Base-by-base conservation (phyloP, 495 filamentous ascomycete species). In the Pyrenopolyporus hunteri region DNA sequence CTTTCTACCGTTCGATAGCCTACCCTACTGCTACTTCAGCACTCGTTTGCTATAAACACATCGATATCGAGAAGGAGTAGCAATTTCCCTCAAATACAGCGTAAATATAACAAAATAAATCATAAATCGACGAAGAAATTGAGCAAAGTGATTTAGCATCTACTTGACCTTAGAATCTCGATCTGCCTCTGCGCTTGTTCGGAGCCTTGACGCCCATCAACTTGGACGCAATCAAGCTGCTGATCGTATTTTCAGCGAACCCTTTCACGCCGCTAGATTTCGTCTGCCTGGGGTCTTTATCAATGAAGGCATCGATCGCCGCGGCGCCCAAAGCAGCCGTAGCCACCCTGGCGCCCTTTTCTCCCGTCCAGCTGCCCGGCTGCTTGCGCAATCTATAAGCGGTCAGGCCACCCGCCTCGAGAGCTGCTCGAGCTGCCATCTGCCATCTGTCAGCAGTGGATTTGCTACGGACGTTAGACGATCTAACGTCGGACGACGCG, bases 241-340 rank as follows among this genome's bases (percentile, higher is more conserved):
- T 69, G 3, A 71, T 65, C 5, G 69, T 65, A 17, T 50, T 67
- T 53, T 71, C 69, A 10, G 69, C 69, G 20, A 69, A 64, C 0
- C 69, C 66, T 19, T 63, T 71, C 8, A 71, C 40, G 7, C 69
- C 69, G 19, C 45, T 53, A 6, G 66, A 29, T 43, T 50, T 67
- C 20, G 53, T 28, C 10, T 35, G 62, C 1, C 69, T 51, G 1
- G 69, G 69, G 40, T 71, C 69, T 26, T 69, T 60, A 17, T 71
- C 69, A 37, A 69, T 64, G 20, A 74, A 71, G 0, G 69, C 73
- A 11, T 76, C 73, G 32, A 72, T 69, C 4, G 70, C 75, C 4
- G 70, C 76, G 6, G 77, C 77, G 0, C 75, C 74, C 9, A 79
- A 22, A 3, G 77, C 77, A 4, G 77, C 77, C 9, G 73, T 77